Percentiles rank a stretch among this genome's conserved stretches.
Evolutionary conservation across 441 rosid genomes (phyloP).

Genomic region (Gossypium gossypioides): DNA sequence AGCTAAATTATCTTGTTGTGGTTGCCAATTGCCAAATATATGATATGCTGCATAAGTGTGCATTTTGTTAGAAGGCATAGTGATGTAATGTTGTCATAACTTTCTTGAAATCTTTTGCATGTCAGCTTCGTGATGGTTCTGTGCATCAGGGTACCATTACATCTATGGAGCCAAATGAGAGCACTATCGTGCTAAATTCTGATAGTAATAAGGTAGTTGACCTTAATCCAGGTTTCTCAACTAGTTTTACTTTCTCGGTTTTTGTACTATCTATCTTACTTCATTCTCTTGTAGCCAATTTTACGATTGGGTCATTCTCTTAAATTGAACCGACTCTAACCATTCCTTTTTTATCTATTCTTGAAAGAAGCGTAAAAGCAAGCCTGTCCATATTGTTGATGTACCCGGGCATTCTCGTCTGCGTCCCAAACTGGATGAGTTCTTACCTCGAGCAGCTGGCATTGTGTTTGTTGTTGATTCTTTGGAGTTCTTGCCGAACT

Average conservation of each 20-base stretch:
- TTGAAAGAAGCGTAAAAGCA: slow-evolving; percentile 51
- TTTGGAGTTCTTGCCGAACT: slow-evolving; percentile 65
- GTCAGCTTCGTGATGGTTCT: slow-evolving; percentile 82
- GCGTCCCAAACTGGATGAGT: slow-evolving; percentile 63
- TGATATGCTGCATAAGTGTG: not conserved
- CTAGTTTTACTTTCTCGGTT: not conserved
- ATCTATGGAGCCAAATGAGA: slow-evolving; percentile 87
- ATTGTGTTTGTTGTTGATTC: slow-evolving; percentile 79
- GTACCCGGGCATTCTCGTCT: slow-evolving; percentile 91
- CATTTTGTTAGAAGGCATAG: not conserved
- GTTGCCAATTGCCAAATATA: not conserved
- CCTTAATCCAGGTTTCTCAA: slow-evolving; percentile 10
- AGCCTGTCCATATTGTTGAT: slow-evolving; percentile 76
- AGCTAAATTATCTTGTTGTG: not conserved
- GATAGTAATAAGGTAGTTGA: slow-evolving; percentile 51
- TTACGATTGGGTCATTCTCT: not conserved
- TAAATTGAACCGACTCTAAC: not conserved
- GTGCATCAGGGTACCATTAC: slow-evolving; percentile 72
- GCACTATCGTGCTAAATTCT: slow-evolving; percentile 52
- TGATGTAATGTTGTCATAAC: slow-evolving; percentile 8
- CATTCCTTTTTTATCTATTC: not conserved
- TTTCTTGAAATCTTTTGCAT: slow-evolving; percentile 15
- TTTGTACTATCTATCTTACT: not conserved
- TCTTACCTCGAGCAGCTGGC: slow-evolving; percentile 76
- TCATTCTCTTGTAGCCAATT: not conserved